A percentile compares a stretch with the other conserved stretches of the same genome.
Conservation (phyloP, 2,329 filamentous ascomycete species). For the Monosporascus sp. region DNA sequence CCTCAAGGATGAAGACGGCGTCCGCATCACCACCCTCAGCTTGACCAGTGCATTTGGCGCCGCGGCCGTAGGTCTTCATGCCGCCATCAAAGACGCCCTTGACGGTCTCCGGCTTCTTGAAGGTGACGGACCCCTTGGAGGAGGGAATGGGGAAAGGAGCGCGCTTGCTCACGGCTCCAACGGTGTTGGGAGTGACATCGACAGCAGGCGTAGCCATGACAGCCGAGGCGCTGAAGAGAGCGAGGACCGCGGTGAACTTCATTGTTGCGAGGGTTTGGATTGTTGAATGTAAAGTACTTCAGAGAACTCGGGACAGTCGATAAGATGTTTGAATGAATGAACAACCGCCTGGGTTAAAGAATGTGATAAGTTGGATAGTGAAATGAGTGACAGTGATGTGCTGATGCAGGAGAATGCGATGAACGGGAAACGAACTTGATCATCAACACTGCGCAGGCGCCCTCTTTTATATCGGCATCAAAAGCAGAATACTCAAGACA, state of each 20-base stretch:
- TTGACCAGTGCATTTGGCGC: conserved; percentile 15
- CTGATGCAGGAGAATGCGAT: background rate
- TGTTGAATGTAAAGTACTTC: conserved; percentile 4
- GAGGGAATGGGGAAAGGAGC: conserved; percentile 22
- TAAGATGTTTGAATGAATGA: conserved; percentile 2
- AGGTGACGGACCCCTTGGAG: conserved; percentile 21
- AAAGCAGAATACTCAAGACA: too few species aligned
- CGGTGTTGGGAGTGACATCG: conserved; percentile 14
- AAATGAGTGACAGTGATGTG: conserved; percentile 10
- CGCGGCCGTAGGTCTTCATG: conserved; percentile 16
- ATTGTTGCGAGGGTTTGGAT: conserved; percentile 12
- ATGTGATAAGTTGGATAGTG: conserved; percentile 21
- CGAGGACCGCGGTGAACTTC: conserved; percentile 18
- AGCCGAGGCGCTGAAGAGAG: conserved; percentile 12
- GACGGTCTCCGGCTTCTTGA: conserved; percentile 13
- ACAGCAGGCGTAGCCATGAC: conserved; percentile 12
- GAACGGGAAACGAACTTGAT: background rate
- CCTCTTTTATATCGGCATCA: too few species aligned
- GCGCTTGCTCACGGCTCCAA: conserved; percentile 13
- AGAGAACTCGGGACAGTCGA: too few species aligned
- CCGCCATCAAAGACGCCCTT: conserved; percentile 16
- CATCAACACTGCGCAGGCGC: too few species aligned
- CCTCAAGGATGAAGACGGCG: conserved; percentile 21
- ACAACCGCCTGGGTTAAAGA: conserved; percentile 18
- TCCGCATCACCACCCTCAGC: conserved; percentile 14